These are phyloP conservation scores for Talaromyces piceae DNA, from an alignment of 2,329 filamentous ascomycete species.

Conservation along the genomic window DNA sequence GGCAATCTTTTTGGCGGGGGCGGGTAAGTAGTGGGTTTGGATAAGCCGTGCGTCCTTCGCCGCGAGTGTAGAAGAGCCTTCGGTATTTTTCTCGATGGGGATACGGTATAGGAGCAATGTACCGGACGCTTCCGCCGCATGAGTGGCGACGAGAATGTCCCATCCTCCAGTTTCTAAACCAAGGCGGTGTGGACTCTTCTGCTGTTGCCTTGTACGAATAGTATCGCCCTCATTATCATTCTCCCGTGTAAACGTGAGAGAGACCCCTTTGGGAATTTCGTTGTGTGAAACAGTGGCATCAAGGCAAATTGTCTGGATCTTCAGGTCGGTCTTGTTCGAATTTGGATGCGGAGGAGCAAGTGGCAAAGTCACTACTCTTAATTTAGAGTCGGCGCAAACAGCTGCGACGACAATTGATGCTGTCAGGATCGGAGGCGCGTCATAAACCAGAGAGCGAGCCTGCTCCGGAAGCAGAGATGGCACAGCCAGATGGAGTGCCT, in stretches of 20 bases:
- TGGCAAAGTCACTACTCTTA: constrained; percentile 49
- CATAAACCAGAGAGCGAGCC: constrained; percentile 32
- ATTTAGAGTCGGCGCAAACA: constrained; percentile 50
- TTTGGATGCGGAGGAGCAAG: constrained; percentile 44
- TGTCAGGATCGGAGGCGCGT: constrained; percentile 42
- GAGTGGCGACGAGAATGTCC: constrained; percentile 40
- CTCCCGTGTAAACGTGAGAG: constrained; percentile 47
- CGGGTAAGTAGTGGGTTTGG: constrained; percentile 41
- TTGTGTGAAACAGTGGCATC: constrained; percentile 42
- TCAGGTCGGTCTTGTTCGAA: constrained; percentile 29
- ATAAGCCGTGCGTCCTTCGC: constrained; percentile 37
- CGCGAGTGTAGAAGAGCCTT: constrained; percentile 19
- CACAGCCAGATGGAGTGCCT: constrained; percentile 46
- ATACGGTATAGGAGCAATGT: constrained; percentile 40
- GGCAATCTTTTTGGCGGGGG: constrained; percentile 43
- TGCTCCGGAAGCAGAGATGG: constrained; percentile 38
- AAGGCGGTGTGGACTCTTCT: constrained; percentile 16
- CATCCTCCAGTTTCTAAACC: constrained; percentile 22
- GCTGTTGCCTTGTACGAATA: constrained; percentile 24
- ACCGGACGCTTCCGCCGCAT: constrained; percentile 39
- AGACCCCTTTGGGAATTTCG: constrained; percentile 43
- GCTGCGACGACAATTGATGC: constrained; percentile 47
- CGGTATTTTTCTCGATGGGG: constrained; percentile 24
- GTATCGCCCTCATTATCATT: constrained; percentile 19
- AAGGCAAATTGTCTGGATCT: constrained; percentile 44